Evolutionary conservation across 2,329 filamentous ascomycete genomes (phyloP).

Genomic region (Penicillium hesseltinei): DNA sequence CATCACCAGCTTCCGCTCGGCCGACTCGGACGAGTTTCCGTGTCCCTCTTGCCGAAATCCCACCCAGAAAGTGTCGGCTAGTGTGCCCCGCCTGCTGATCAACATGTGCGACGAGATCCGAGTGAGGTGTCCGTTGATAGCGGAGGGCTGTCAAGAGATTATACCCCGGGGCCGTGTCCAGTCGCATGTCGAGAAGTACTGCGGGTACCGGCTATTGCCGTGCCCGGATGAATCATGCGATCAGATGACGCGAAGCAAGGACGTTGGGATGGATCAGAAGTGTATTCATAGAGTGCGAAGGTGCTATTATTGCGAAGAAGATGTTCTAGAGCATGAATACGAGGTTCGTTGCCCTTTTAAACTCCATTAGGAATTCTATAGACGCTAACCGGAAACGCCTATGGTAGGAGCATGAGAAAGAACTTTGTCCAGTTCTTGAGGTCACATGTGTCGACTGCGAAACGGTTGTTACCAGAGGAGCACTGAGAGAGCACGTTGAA

Average conservation of each 20-base stretch:
- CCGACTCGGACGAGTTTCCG: slow-evolving; percentile 38
- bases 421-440: slow-evolving; percentile 39
- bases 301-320: slow-evolving; percentile 54
- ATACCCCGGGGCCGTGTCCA: slow-evolving; percentile 57
- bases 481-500: slow-evolving; percentile 38
- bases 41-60: slow-evolving; percentile 60
- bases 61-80: slow-evolving; percentile 36
- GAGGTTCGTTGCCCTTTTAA: slow-evolving; percentile 39
- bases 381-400: slow-evolving; percentile 4
- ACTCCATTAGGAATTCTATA: background rate
- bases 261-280: slow-evolving; percentile 47
- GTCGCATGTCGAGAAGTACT: slow-evolving; percentile 61
- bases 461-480: slow-evolving; percentile 31
- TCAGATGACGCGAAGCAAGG: slow-evolving; percentile 54
- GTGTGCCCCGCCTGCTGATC: slow-evolving; percentile 55
- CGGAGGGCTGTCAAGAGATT: slow-evolving; percentile 54
- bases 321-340: slow-evolving; percentile 55
- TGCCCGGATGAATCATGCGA: slow-evolving; percentile 53
- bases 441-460: slow-evolving; percentile 41
- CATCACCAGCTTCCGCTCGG: slow-evolving; percentile 39
- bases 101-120: slow-evolving; percentile 62
- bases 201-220: slow-evolving; percentile 53
- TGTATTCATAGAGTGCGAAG: slow-evolving; percentile 55
- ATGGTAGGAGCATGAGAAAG: slow-evolving; percentile 36
- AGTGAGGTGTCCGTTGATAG: slow-evolving; percentile 58